A percentile compares a stretch with the other conserved stretches of the same genome.
These are phyloP conservation scores for Tulasnella sp. DNA, from an alignment of 768 basidiomycete genomes.

Conservation along the genomic window DNA sequence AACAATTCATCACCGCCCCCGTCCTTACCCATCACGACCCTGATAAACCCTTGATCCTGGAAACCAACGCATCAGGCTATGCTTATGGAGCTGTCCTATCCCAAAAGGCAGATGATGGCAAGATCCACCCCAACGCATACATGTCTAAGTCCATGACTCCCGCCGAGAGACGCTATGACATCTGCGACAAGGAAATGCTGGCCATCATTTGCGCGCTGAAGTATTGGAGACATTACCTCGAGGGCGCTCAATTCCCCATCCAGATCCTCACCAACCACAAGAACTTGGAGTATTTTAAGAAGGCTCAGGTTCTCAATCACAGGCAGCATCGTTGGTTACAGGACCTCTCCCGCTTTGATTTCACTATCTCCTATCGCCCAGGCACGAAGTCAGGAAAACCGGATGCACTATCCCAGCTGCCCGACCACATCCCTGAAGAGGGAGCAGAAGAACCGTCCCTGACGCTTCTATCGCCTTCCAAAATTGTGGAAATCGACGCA, in stretches of 20 bases:
- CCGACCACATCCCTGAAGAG: slow-evolving; percentile 16
- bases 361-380: slow-evolving; percentile 26
- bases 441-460: background rate
- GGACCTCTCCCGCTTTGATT: slow-evolving; percentile 32
- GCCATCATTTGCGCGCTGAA: slow-evolving; percentile 32
- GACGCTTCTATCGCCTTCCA: background rate
- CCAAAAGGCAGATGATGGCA: too few species aligned
- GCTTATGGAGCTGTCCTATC: too few species aligned
- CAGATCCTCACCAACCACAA: slow-evolving; percentile 31
- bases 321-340: slow-evolving; percentile 34
- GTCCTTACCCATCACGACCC: too few species aligned
- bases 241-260: slow-evolving; percentile 24
- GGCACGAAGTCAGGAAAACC: slow-evolving; percentile 16
- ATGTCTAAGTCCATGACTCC: background rate
- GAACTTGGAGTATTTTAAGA: slow-evolving; percentile 32
- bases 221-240: slow-evolving; percentile 29
- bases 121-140: too few species aligned
- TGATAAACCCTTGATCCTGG: too few species aligned
- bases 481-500: background rate
- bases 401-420: slow-evolving; percentile 1
- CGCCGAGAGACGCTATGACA: slow-evolving; percentile 30
- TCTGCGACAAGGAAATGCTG: slow-evolving; percentile 35
- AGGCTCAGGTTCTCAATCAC: slow-evolving; percentile 23
- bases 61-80: too few species aligned
- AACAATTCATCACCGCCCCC: too few species aligned